Evolutionary conservation across 2,329 filamentous ascomycete genomes (phyloP), one percentile per base, ranked within the genome.

Genomic region (Botrytis paeoniae): DNA sequence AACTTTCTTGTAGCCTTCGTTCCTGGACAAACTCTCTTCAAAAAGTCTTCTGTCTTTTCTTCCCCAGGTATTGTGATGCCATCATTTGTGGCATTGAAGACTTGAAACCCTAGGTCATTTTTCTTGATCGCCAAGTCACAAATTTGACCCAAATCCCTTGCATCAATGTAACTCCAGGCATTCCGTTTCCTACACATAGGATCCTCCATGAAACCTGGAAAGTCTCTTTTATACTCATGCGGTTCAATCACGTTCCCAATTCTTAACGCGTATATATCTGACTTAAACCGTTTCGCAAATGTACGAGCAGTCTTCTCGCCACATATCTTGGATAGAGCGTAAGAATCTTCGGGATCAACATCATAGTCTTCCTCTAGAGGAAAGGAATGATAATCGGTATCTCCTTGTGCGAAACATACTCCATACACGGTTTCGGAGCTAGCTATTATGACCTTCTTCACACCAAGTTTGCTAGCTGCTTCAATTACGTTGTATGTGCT

Each of bases 401-500:
- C 76, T 3, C 89, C 89, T 75, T 91, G 87, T 0, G 86, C 85
- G 76, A 89, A 91, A 75, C 86, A 89, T 0, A 90, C 87, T 29
- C 88, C 89, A 77, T 91, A 91, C 0, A 86, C 87, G 0, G 87
- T 89, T 77, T 89, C 87, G 32, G 84, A 86, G 73, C 84, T 86
- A 2, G 89, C 89, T 65, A 29, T 85, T 77, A 91, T 84, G 76
- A 91, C 86, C 77, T 91, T 91, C 76, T 85, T 85, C 10, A 91
- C 86, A 20, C 88, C 87, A 0, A 91, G 82, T 75, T 89, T 89
- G 78, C 85, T 89, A 0, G 88, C 88, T 39, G 88, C 87, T 80
- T 91, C 89, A 75, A 91, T 85, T 37, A 91, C 85, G 76, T 91
- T 91, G 80, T 90, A 90, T 0, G 86, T 88, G 16, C 85, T 83